phyloP scores from a whole-genome alignment of 1,284 basidiomycete genomes.

The Psilocybe mexicana region DNA sequence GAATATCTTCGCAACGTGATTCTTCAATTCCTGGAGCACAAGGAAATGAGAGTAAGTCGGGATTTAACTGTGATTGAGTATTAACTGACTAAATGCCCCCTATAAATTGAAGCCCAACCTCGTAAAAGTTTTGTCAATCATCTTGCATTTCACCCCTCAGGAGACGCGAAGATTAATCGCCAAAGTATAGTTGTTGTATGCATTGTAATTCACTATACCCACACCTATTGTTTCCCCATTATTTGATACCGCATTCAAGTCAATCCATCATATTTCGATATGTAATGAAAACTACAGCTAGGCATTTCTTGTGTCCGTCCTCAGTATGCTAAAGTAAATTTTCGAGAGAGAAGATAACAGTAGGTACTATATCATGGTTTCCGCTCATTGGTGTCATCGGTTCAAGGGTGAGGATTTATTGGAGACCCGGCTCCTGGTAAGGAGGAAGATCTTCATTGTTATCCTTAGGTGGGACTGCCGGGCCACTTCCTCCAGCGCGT shows the following conservation, averaged over 20 bases:
- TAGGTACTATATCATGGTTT: not conserved
- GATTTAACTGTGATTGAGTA: not conserved
- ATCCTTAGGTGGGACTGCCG: slow-evolving; percentile 28
- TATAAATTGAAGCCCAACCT: slow-evolving; percentile 70
- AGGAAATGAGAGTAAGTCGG: slow-evolving; percentile 40
- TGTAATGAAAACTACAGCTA: not conserved
- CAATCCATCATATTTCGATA: not conserved
- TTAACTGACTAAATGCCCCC: not conserved
- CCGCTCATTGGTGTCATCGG: not conserved
- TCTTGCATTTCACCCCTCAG: slow-evolving; percentile 91
- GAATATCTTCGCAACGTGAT: slow-evolving; percentile 95
- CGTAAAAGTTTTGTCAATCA: slow-evolving; percentile 86
- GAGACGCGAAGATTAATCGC: slow-evolving; percentile 85
- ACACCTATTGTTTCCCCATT: not conserved
- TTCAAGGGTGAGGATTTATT: slow-evolving; percentile 4
- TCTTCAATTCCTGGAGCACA: slow-evolving; percentile 72
- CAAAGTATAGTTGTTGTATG: slow-evolving; percentile 51
- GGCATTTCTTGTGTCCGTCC: not conserved
- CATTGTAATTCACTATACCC: not conserved
- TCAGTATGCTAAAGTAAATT: not conserved
- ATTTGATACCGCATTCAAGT: not conserved
- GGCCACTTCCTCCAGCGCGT: slow-evolving; percentile 27
- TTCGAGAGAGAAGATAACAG: not conserved
- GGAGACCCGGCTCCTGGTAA: slow-evolving; percentile 51
- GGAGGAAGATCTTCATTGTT: slow-evolving; percentile 63